A percentile compares a stretch with the other conserved stretches of the same genome.
Evolutionary conservation across 208 protist species (phyloP).

Genomic region (Phytomonas sp.): DNA sequence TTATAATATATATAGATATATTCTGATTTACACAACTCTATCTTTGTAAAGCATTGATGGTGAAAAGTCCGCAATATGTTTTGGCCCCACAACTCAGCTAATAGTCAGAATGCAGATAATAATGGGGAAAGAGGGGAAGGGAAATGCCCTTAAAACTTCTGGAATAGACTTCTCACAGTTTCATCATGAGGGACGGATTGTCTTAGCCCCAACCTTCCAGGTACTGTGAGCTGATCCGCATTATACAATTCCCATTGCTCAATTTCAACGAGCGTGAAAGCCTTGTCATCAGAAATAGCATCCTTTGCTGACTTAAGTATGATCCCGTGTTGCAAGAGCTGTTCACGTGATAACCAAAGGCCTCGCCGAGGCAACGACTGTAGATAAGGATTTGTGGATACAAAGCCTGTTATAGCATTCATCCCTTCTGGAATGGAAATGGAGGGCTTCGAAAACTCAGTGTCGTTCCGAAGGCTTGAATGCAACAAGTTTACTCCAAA

Average conservation of each 20-base stretch:
- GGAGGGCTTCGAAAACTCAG: not conserved
- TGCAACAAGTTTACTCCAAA: conserved; percentile 44
- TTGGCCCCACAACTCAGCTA: not conserved
- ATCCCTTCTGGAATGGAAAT: conserved; percentile 44
- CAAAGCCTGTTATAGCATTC: conserved; percentile 70
- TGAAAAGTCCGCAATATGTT: not conserved
- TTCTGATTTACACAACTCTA: not conserved
- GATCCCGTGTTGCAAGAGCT: conserved; percentile 59
- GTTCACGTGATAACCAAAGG: conserved; percentile 79
- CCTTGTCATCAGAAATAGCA: conserved; percentile 13
- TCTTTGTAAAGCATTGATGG: not conserved
- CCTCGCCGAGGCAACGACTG: conserved; percentile 48
- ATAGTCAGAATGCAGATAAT: not conserved
- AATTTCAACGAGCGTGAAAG: conserved; percentile 40
- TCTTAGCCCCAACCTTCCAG: conserved; percentile 62
- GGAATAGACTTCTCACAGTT: not conserved
- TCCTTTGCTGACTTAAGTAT: conserved; percentile 20
- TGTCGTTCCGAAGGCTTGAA: conserved; percentile 24
- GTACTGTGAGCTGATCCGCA: conserved; percentile 74
- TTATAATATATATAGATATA: not conserved
- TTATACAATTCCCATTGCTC: conserved; percentile 85
- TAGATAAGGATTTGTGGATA: conserved; percentile 68
- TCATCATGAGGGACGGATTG: conserved; percentile 7
- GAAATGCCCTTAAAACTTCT: not conserved
- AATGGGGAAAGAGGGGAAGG: not conserved